phyloP scores from a whole-genome alignment of 352 stramenopile species.

The Pythium apleroticum region DNA sequence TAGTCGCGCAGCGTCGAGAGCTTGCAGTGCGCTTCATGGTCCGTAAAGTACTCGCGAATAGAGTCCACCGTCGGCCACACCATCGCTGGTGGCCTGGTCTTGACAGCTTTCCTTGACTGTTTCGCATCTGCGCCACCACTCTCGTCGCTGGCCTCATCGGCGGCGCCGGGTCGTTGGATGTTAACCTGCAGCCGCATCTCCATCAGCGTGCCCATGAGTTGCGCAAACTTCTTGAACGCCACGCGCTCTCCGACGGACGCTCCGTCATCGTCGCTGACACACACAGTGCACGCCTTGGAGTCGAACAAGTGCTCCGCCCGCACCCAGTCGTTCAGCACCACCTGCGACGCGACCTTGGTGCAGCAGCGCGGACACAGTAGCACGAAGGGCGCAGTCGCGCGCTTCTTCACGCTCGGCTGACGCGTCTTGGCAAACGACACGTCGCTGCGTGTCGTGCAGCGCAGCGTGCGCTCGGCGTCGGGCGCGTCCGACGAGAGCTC shows the following conservation, averaged over 20 bases:
- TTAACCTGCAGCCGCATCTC: not conserved
- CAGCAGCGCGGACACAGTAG: conserved; percentile 49
- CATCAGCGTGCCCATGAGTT: conserved; percentile 10
- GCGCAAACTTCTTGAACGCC: conserved; percentile 19
- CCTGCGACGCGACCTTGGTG: conserved; percentile 47
- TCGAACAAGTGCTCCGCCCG: conserved; percentile 44
- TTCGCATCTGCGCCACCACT: not conserved
- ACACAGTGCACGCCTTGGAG: conserved; percentile 43
- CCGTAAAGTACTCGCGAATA: conserved; percentile 16
- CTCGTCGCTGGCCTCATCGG: not conserved
- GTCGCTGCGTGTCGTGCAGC: conserved; percentile 4
- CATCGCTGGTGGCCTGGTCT: conserved; percentile 9
- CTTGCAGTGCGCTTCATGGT: conserved; percentile 27
- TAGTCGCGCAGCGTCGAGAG: conserved; percentile 60
- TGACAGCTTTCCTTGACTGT: not conserved
- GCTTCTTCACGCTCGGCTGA: conserved; percentile 35
- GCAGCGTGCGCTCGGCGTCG: conserved; percentile 22
- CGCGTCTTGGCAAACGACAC: conserved; percentile 44
- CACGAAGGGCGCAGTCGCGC: conserved; percentile 51
- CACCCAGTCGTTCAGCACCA: conserved; percentile 32
- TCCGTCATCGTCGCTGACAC: conserved; percentile 8
- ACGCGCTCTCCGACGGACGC: conserved; percentile 12
- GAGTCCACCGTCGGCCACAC: conserved; percentile 32
- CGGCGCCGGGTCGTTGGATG: conserved; percentile 7
- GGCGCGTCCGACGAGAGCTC: conserved; percentile 1